Conservation (phyloP, 352 stramenopile species). For the Globisporangium paroecandrum region DNA sequence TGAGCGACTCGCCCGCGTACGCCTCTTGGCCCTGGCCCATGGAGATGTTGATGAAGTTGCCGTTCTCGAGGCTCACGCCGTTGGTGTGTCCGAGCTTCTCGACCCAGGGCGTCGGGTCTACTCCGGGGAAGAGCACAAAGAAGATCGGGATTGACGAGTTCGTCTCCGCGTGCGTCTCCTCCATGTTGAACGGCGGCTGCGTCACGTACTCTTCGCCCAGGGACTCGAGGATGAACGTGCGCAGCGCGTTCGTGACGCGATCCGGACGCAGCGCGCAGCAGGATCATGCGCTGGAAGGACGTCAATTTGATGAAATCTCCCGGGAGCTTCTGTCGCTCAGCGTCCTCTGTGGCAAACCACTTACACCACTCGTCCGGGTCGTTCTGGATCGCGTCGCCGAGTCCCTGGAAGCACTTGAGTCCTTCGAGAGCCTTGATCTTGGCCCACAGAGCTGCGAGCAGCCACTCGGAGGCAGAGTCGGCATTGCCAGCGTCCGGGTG, state of each 20-base stretch:
- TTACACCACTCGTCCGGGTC: conserved; percentile 95
- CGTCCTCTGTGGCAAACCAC: conserved; percentile 96
- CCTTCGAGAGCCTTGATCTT: conserved; percentile 93
- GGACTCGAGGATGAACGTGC: conserved; percentile 88
- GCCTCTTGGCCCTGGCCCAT: conserved; percentile 92
- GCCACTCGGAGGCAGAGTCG: conserved; percentile 91
- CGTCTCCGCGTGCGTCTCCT: conserved; percentile 90
- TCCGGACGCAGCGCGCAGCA: conserved; percentile 93
- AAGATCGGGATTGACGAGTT: conserved; percentile 92
- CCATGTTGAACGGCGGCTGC: conserved; percentile 91
- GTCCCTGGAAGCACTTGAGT: conserved; percentile 89
- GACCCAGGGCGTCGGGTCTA: conserved; percentile 94
- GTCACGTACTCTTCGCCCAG: conserved; percentile 90
- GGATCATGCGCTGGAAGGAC: conserved; percentile 81
- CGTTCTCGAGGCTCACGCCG: conserved; percentile 89
- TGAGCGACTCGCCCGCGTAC: conserved; percentile 89
- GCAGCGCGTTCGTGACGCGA: conserved; percentile 91
- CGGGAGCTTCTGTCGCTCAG: conserved; percentile 92
- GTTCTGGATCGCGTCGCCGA: conserved; percentile 95
- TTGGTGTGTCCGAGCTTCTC: conserved; percentile 87
- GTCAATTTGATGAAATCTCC: conserved; percentile 89
- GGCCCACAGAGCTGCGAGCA: conserved; percentile 86
- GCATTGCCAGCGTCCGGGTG: conserved; percentile 90
- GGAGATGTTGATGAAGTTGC: conserved; percentile 96
- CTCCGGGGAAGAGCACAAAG: conserved; percentile 94